Base-by-base conservation (phyloP, 148 eudicot genomes). In the Nepenthes gracilis region DNA sequence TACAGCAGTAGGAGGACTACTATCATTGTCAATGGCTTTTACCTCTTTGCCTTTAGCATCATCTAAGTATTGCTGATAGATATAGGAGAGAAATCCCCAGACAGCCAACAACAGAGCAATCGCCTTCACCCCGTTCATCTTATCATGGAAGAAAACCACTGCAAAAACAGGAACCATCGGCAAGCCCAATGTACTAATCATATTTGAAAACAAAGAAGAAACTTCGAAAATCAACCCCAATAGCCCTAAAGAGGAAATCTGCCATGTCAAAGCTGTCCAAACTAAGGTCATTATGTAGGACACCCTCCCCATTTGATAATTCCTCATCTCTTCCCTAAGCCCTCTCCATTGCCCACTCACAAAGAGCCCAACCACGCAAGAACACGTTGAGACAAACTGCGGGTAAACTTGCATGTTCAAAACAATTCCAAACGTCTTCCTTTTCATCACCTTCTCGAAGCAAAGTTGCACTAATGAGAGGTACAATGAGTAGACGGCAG, bases 81-180 rank as follows among this genome's bases (percentile, higher is more conserved):
- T 69, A 36, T 79, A 82, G 5, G 86, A 82, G 36, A 69, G 5
- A 53, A 78, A 82, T 0, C 86, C 86, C 86, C 83, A 82, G 4
- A 74, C 1, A 9, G 83, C 81, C 43, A 82, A 54, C 15, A 79
- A 47, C 72, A 76, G 50, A 14, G 81, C 61, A 4, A 79, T 70
- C 15, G 55, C 77, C 68, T 78, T 82, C 37, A 76, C 72, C 3
- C 83, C 81, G 61, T 69, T 70, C 79, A 82, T 76, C 68, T 68
- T 74, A 54, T 82, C 83, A 58, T 69, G 74, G 59, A 82, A 82
- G 53, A 78, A 62, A 9, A 82, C 55, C 1, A 82, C 81, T 1
- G 81, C 81, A 2, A 79, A 67, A 48, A 82, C 62, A 0, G 86
- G 86, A 64, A 79, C 70, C 36, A 75, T 36, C 2, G 86, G 83